Percentiles rank a stretch among this genome's conserved stretches.
phyloP scores from a whole-genome alignment of 495 filamentous ascomycete species.

The Pseudomonodictys pantanalensis region DNA sequence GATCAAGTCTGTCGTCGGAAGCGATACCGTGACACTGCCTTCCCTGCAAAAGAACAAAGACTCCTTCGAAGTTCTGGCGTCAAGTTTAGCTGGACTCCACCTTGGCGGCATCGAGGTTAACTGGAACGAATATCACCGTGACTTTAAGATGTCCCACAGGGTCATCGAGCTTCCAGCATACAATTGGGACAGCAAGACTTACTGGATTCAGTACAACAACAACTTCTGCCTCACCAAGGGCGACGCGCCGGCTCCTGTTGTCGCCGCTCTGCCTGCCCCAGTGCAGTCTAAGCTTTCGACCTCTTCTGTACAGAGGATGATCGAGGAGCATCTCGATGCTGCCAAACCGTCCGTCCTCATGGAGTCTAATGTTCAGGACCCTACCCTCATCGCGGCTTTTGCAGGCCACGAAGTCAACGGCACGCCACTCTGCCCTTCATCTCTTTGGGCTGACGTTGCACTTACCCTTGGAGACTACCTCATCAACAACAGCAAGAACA shows the following conservation, averaged over 20 bases:
- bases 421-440: slow-evolving; percentile 50
- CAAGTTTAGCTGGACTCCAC: slow-evolving; percentile 61
- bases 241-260: slow-evolving; percentile 32
- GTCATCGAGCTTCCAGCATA: slow-evolving; percentile 71
- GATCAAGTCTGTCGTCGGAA: slow-evolving; percentile 52
- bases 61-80: slow-evolving; percentile 62
- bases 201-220: slow-evolving; percentile 76
- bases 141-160: slow-evolving; percentile 59
- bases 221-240: slow-evolving; percentile 53
- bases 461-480: slow-evolving; percentile 66
- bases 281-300: slow-evolving; percentile 37
- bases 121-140: slow-evolving; percentile 78
- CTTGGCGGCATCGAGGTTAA: slow-evolving; percentile 62
- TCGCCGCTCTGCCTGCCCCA: slow-evolving; percentile 20
- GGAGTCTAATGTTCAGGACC: slow-evolving; percentile 64
- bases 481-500: slow-evolving; percentile 9
- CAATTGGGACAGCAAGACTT: slow-evolving; percentile 75
- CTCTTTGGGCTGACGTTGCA: slow-evolving; percentile 75
- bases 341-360: slow-evolving; percentile 55
- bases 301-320: slow-evolving; percentile 41
- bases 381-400: slow-evolving; percentile 59
- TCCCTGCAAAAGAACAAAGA: slow-evolving; percentile 52
- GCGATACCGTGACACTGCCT: slow-evolving; percentile 26
- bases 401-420: slow-evolving; percentile 74
- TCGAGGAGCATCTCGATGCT: slow-evolving; percentile 53